Evolutionary conservation across 805 yeast genomes (phyloP), one percentile per base, ranked within the genome.

Genomic region (Ogataea sp.): DNA sequence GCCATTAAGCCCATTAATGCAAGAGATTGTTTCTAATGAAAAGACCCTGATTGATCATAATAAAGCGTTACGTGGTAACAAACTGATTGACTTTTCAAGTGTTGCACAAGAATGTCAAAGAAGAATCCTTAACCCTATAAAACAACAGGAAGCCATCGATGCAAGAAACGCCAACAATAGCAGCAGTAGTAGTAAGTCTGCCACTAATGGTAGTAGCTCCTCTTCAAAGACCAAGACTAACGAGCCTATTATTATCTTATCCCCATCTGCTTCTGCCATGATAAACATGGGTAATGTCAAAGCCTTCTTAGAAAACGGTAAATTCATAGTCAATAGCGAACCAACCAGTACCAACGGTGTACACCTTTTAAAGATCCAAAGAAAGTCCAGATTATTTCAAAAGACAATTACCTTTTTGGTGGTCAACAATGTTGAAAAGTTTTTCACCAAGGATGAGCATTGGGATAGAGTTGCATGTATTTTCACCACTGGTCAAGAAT

Each of bases 401-500:
- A 51, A 40, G 27, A 75, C 70, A 18, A 67, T 80, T 38, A 73
- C 77, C 34, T 82, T 85, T 51, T 69, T 88, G 49, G 83, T 93
- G 40, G 97, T 89, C 25, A 94, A 86, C 56, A 83, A 85, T 41
- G 87, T 88, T 5, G 95, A 88, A 39, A 74, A 80, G 62, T 83
- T 83, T 62, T 83, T 84, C 65, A 80, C 84, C 20, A 90, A 89
- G 57, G 95, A 96, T 3, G 97, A 93, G 58, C 87, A 93, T 62
- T 93, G 99, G 99, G 95, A 87, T 55, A 74, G 98, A 43, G 97
- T 93, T 1, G 85, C 90, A 36, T 97, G 95, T 0, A 84, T 93
- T 29, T 82, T 93, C 65, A 90, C 96, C 15, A 90, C 97, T 10
- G 99, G 99, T 11, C 98, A 93, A 64, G 70, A 80, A 39, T 93